Percentiles rank a stretch among this genome's conserved stretches.
Evolutionary conservation across 1,139 yeast species (phyloP).

Genomic region (Geotrichum australiense): DNA sequence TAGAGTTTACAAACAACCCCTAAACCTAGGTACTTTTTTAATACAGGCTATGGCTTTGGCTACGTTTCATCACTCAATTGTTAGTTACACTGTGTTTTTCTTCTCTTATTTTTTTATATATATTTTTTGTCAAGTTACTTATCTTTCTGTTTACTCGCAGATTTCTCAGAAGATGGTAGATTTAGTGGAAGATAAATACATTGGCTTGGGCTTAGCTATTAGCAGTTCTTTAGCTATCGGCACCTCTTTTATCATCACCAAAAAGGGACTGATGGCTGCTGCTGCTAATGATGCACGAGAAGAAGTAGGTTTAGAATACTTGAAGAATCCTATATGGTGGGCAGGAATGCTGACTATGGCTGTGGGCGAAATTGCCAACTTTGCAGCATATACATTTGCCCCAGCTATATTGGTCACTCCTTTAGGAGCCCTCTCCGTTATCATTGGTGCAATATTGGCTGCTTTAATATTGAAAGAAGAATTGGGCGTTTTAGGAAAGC

Average conservation of each 20-base stretch:
- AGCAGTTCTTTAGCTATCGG: constrained; percentile 87
- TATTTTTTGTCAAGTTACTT: background rate
- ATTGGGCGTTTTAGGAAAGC: constrained; percentile 79
- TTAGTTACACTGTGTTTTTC: no score
- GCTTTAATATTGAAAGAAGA: constrained; percentile 80
- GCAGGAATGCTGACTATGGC: constrained; percentile 92
- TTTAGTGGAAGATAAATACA: constrained; percentile 63
- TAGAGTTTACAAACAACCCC: no score
- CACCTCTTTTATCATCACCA: constrained; percentile 81
- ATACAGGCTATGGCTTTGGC: no score
- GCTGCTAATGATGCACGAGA: constrained; percentile 56
- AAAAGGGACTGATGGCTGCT: constrained; percentile 65
- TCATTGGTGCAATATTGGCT: constrained; percentile 82
- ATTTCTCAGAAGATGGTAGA: constrained; percentile 10
- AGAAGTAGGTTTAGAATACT: constrained; percentile 67
- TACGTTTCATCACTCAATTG: no score
- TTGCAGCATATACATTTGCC: constrained; percentile 93
- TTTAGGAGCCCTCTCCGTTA: constrained; percentile 81
- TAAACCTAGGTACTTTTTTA: no score
- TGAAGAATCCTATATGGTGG: constrained; percentile 90
- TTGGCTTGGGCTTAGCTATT: constrained; percentile 84
- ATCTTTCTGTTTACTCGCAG: background rate
- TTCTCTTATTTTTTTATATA: background rate
- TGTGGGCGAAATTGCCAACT: constrained; percentile 83
- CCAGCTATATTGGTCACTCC: constrained; percentile 93